These are phyloP conservation scores for Notholithocarpus densiflorus DNA, from an alignment of 306 rosid species.

Conservation along the genomic window DNA sequence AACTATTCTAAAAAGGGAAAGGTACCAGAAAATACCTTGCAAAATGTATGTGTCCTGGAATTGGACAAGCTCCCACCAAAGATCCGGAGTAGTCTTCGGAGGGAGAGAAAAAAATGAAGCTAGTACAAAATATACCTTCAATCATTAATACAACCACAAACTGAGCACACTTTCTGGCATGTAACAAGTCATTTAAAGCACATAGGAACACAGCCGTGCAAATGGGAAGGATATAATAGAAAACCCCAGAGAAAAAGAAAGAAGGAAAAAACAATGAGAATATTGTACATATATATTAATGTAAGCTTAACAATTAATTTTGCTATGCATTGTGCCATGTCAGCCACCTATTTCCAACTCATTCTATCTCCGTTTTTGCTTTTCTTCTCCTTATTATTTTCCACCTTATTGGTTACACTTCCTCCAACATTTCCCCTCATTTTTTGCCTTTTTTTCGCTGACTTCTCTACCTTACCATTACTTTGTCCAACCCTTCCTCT, in stretches of 20 bases:
- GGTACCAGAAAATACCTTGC: conserved; percentile 51
- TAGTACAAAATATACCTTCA: conserved; percentile 6
- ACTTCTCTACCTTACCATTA: too few relatives aligned
- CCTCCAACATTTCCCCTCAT: too few relatives aligned
- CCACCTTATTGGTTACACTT: too few relatives aligned
- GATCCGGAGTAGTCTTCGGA: conserved; percentile 74
- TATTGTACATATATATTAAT: too few relatives aligned
- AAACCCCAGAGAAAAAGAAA: not conserved
- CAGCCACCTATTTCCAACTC: too few relatives aligned
- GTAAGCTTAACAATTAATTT: too few relatives aligned
- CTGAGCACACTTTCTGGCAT: conserved; percentile 7
- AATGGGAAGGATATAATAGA: not conserved
- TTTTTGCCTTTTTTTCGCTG: too few relatives aligned
- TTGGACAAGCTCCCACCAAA: conserved; percentile 97
- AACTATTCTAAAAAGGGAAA: conserved; percentile 4
- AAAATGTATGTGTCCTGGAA: conserved; percentile 95
- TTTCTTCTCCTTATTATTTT: too few relatives aligned
- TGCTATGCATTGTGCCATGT: too few relatives aligned
- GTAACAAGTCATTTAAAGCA: not conserved
- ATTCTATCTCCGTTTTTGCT: too few relatives aligned
- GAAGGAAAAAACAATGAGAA: not conserved
- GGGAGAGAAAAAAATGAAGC: conserved; percentile 1
- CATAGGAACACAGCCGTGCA: not conserved
- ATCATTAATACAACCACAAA: conserved; percentile 5
- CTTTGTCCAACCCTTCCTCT: too few relatives aligned